phyloP scores from a whole-genome alignment of 2,329 filamentous ascomycete genomes.

The Fusarium papillatum region DNA sequence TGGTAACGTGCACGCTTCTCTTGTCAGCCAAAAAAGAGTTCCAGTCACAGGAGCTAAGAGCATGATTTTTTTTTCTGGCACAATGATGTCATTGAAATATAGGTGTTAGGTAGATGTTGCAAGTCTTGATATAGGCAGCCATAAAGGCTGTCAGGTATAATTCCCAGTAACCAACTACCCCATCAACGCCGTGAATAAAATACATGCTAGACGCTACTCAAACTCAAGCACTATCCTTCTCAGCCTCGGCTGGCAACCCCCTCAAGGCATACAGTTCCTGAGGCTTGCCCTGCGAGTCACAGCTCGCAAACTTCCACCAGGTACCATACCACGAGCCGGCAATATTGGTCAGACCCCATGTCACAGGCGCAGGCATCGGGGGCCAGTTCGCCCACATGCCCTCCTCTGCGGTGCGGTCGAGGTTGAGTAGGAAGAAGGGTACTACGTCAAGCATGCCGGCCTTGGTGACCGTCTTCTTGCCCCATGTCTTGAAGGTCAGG shows the following conservation, averaged over 20 bases:
- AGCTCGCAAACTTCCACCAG: constrained; percentile 77
- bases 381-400: constrained; percentile 74
- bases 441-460: constrained; percentile 71
- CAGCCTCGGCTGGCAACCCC: constrained; percentile 7
- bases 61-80: background rate
- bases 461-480: constrained; percentile 74
- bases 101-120: background rate
- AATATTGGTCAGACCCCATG: constrained; percentile 71
- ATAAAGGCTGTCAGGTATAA: background rate
- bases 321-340: constrained; percentile 67
- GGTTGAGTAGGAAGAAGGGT: constrained; percentile 75
- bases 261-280: constrained; percentile 66
- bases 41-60: background rate
- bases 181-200: constrained; percentile 11
- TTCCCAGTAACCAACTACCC: background rate
- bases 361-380: constrained; percentile 71
- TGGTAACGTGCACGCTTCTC: background rate
- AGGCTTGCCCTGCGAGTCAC: constrained; percentile 65
- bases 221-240: background rate
- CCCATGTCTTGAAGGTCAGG: constrained; percentile 70
- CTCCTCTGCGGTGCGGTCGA: constrained; percentile 71
- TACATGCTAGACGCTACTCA: background rate
- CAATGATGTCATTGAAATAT: background rate
- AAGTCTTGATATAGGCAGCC: background rate
- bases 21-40: background rate